Base-by-base conservation (phyloP, 164 flowering plant species). In the Tetrastigma voinierianum region DNA sequence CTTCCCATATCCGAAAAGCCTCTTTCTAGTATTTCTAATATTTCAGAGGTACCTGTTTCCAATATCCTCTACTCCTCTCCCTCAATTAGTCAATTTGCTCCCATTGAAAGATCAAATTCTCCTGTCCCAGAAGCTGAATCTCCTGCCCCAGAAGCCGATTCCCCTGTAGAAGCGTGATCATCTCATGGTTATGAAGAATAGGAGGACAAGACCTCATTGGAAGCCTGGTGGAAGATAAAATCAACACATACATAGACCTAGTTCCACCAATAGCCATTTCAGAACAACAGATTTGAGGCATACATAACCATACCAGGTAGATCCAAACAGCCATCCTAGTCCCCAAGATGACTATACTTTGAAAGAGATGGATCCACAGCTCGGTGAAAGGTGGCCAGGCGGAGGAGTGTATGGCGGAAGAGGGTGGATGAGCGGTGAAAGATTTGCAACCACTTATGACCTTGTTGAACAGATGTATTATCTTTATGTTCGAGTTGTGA, bases 401-500 rank as follows among this genome's bases (percentile, higher is more conserved):
- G 74, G 77, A 24, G 76, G 77, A 59, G 67, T 61, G 9, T 71
- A 69, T 51, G 82, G 80, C 0, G 74, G 77, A 46, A 68, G 74
- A 49, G 76, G 82, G 49, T 71, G 71, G 71, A 61, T 67, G 70
- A 66, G 57, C 20, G 56, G 70, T 12, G 83, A 80, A 46, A 75
- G 71, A 60, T 66, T 54, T 43, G 64, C 81, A 6, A 77, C 76
- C 67, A 79, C 83, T 0, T 77, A 70, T 20, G 86, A 82, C 60
- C 83, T 82, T 43, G 86, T 82, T 7, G 83, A 82, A 68, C 81
- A 75, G 61, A 82, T 71, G 81, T 65, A 40, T 43, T 74, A 75
- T 60, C 65, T 82, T 1, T 82, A 73, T 64, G 86, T 82, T 51
- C 77, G 83, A 20, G 83, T 82, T 0, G 80, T 77, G 62, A 82